Evolutionary conservation across 2,329 filamentous ascomycete genomes (phyloP), one percentile per base, ranked within the genome.

Genomic region (Bipolaris victoriae): DNA sequence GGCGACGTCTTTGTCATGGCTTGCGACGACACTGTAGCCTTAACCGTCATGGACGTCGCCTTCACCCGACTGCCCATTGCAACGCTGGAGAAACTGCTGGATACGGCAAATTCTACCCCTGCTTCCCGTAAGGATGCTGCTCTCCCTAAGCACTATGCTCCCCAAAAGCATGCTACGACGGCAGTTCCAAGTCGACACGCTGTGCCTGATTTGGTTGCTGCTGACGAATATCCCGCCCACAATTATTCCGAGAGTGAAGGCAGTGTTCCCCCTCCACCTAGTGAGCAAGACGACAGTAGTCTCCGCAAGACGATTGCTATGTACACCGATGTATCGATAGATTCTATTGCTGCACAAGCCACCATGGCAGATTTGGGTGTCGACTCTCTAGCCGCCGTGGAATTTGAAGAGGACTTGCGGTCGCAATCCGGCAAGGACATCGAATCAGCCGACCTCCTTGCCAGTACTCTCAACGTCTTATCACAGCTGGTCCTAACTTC

Each of bases 1-100:
- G 58, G 61, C 11, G 62, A 64, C 29, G 60, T 64, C n/a, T 58
- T 55, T 29, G 59, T 51, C 24, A 43, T 51, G 24, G 33, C 55
- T 1, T 33, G 35, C 5, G 24, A 39, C 7, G 39, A 52, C 15
- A 48, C 49, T 7, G 24, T 56, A 35, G 46, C 46, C 39, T 15
- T 49, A 5, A 58, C 48, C 3, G 20, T 60, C 36, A 48, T 52
- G 26, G 62, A 50, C 13, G 52, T 52, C 24, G 43, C 49, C 11
- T 64, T 63, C 45, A 56, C 57, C 6, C 44, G 49, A 24, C 18
- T 64, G 41, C 49, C 49, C 16, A 57, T 64, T 11, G 29, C 60
- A n/a, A 55, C 35, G 3, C 49, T 64, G 1, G 54, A 60, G 49
- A 51, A 36, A 22, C 26, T 51, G 9, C 33, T 55, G 7, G 50